phyloP scores from a whole-genome alignment of 805 yeast genomes.

The Kazachstania viticola region DNA sequence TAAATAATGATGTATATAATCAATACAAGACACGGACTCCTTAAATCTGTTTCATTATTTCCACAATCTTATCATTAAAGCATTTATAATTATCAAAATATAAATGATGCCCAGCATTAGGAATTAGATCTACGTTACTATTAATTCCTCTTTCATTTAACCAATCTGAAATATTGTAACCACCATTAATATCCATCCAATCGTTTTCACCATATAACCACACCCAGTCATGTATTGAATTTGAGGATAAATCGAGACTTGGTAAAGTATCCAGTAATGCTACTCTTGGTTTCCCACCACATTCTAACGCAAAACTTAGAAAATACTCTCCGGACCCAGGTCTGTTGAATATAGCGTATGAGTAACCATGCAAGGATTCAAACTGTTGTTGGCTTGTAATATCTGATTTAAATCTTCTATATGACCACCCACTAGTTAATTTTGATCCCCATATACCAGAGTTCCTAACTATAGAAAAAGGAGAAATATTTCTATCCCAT shows the following conservation, averaged over 20 bases:
- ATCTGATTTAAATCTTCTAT: slow-evolving; percentile 56
- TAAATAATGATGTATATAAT: too few relatives aligned
- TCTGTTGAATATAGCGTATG: slow-evolving; percentile 75
- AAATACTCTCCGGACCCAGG: slow-evolving; percentile 91
- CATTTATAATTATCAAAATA: slow-evolving; percentile 51
- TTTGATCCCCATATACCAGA: slow-evolving; percentile 77
- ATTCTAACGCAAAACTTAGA: slow-evolving; percentile 69
- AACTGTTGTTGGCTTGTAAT: slow-evolving; percentile 18
- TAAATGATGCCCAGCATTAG: slow-evolving; percentile 66
- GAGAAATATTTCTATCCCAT: slow-evolving; percentile 84
- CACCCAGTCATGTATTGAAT: slow-evolving; percentile 47
- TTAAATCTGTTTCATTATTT: slow-evolving; percentile 50
- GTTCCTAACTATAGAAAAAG: slow-evolving; percentile 67
- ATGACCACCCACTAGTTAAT: slow-evolving; percentile 82
- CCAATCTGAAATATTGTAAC: slow-evolving; percentile 22
- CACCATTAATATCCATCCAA: slow-evolving; percentile 50
- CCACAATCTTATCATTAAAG: slow-evolving; percentile 40
- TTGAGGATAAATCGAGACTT: slow-evolving; percentile 15
- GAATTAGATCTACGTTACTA: slow-evolving; percentile 32
- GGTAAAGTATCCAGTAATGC: slow-evolving; percentile 40
- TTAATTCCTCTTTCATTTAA: slow-evolving; percentile 11
- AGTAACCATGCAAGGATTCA: slow-evolving; percentile 56
- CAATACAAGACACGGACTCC: too few relatives aligned
- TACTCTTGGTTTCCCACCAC: slow-evolving; percentile 81
- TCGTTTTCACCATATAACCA: slow-evolving; percentile 83